These are phyloP conservation scores for Tolypocladium sp. DNA, from an alignment of 2,329 filamentous ascomycete species.

Conservation along the genomic window DNA sequence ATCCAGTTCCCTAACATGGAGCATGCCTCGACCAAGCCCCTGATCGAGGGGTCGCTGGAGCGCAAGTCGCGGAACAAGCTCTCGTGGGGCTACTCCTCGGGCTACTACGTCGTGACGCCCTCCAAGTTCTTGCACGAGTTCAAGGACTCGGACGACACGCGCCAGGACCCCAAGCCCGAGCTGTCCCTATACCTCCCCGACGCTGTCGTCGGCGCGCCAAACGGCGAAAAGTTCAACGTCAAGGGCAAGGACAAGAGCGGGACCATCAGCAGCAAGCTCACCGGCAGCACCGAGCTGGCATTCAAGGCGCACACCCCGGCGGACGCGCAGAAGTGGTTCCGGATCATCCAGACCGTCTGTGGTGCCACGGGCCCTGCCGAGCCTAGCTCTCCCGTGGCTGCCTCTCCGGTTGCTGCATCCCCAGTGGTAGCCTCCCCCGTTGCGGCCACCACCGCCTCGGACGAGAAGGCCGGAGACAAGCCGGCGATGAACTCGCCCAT, in stretches of 20 bases:
- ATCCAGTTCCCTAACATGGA: constrained; percentile 84
- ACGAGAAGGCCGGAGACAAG: constrained; percentile 6
- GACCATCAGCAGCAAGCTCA: constrained; percentile 71
- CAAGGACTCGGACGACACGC: constrained; percentile 73
- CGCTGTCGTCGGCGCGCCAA: constrained; percentile 63
- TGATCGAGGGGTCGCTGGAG: constrained; percentile 84
- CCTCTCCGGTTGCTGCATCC: constrained; percentile 1
- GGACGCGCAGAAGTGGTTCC: constrained; percentile 80
- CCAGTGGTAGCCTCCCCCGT: not conserved
- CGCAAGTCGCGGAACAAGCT: constrained; percentile 85
- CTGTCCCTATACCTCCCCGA: constrained; percentile 88
- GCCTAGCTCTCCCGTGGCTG: constrained; percentile 10
- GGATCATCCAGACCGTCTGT: constrained; percentile 55
- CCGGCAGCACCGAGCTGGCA: constrained; percentile 66
- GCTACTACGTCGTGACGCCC: constrained; percentile 86
- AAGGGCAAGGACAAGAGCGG: constrained; percentile 90
- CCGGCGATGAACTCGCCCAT: constrained; percentile 8
- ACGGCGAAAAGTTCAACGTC: constrained; percentile 80
- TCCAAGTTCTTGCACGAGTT: constrained; percentile 91
- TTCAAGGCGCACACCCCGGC: constrained; percentile 81
- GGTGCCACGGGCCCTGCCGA: constrained; percentile 36
- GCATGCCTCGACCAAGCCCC: constrained; percentile 67
- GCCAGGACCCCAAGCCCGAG: constrained; percentile 71
- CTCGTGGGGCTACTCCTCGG: constrained; percentile 63
- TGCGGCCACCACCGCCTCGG: not conserved